Evolutionary conservation across 1,284 basidiomycete genomes (phyloP).

Genomic region (Coriolopsis trogii): DNA sequence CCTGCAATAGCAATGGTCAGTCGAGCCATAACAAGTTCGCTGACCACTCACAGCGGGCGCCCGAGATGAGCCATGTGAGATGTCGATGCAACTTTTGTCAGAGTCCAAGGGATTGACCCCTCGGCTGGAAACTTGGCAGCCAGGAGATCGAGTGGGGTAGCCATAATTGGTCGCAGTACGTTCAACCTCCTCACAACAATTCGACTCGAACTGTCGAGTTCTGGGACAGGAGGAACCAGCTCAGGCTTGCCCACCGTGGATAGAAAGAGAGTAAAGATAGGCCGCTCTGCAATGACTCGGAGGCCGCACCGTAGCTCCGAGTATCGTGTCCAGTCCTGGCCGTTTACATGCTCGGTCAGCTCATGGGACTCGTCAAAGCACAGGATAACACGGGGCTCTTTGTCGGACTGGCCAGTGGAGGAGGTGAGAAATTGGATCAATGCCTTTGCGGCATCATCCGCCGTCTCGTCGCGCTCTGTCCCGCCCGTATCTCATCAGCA

Average conservation of each 20-base stretch:
- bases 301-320: neutral
- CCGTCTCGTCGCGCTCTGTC: no score
- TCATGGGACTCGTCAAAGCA: neutral
- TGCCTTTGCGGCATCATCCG: neutral
- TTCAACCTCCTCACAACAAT: neutral
- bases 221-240: neutral
- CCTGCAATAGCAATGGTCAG: neutral
- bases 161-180: neutral
- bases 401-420: neutral
- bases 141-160: neutral
- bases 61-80: neutral
- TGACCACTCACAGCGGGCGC: neutral
- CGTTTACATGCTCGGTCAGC: neutral
- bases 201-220: neutral
- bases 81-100: neutral
- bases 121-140: neutral
- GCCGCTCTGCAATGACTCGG: neutral
- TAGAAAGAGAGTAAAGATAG: neutral
- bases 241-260: neutral
- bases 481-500: no score
- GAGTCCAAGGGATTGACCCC: neutral
- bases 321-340: neutral
- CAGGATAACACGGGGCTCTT: neutral
- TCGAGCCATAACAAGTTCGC: neutral
- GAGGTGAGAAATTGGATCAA: neutral